Evolutionary conservation across 768 basidiomycete species (phyloP).

Genomic region (Collybia mongolica): DNA sequence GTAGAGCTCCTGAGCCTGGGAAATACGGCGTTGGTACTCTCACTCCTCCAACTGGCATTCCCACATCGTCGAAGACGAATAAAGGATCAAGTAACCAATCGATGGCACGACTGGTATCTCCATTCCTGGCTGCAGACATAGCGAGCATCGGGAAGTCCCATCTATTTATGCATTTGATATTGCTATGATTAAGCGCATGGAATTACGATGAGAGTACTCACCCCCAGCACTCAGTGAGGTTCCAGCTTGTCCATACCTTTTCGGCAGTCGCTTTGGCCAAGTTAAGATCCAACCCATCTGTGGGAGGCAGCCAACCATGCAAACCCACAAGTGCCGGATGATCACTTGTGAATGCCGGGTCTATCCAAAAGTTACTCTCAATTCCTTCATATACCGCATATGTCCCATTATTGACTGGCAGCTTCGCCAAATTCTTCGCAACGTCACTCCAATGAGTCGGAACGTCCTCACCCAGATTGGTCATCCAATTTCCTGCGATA

Average conservation of each 20-base stretch:
- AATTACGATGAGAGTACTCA: constrained; percentile 20
- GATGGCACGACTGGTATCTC: constrained; percentile 45
- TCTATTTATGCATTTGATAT: too few relatives aligned
- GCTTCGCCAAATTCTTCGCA: constrained; percentile 42
- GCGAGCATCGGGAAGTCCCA: constrained; percentile 68
- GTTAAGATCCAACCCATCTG: constrained; percentile 42
- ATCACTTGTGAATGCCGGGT: constrained; percentile 49
- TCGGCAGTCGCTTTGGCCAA: constrained; percentile 48
- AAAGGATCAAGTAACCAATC: constrained; percentile 55
- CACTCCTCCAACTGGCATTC: constrained; percentile 57
- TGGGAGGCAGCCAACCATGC: constrained; percentile 57
- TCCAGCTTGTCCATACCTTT: constrained; percentile 56
- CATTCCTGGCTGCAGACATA: constrained; percentile 58
- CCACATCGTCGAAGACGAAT: constrained; percentile 58
- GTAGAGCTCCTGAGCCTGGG: constrained; percentile 51
- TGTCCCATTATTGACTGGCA: constrained; percentile 48
- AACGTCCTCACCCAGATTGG: constrained; percentile 35
- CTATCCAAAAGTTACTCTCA: constrained; percentile 49
- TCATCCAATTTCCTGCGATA: constrained; percentile 49
- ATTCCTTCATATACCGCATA: constrained; percentile 61
- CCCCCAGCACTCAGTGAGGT: constrained; percentile 54
- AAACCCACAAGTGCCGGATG: constrained; percentile 58
- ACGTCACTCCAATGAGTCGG: constrained; percentile 45
- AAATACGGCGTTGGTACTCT: constrained; percentile 60
- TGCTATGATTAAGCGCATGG: not conserved